phyloP scores from a whole-genome alignment of 2,329 filamentous ascomycete genomes.

The Leptographium flavum region DNA sequence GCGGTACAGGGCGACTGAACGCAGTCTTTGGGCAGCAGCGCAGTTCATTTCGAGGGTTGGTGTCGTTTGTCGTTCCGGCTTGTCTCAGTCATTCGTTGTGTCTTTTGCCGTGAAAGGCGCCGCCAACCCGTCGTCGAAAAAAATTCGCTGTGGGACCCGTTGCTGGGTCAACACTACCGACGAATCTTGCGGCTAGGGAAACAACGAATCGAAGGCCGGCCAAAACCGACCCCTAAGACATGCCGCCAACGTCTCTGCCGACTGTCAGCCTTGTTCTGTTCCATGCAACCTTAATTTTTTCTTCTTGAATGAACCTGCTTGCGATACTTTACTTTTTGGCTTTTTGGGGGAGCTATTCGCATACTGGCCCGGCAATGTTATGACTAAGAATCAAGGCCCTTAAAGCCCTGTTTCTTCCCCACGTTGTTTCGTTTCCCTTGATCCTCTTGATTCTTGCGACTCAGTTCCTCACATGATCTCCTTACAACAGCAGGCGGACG shows the following conservation, averaged over 20 bases:
- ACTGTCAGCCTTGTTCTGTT: neutral
- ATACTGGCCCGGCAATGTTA: conserved; percentile 17
- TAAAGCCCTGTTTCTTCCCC: conserved; percentile 12
- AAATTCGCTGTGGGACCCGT: neutral
- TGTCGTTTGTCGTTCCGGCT: too few species aligned
- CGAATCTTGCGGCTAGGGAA: conserved; percentile 5
- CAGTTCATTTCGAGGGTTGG: neutral
- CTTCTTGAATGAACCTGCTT: neutral
- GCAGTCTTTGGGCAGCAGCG: neutral
- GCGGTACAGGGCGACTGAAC: neutral
- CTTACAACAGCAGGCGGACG: conserved; percentile 25
- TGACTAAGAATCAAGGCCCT: conserved; percentile 19
- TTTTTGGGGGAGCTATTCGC: conserved; percentile 14
- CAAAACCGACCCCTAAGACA: neutral
- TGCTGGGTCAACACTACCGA: conserved; percentile 10
- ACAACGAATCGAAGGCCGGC: conserved; percentile 1
- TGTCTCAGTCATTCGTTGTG: too few species aligned
- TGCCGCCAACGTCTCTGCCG: neutral
- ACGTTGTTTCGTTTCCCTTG: neutral
- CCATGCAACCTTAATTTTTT: neutral
- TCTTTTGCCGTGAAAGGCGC: too few species aligned
- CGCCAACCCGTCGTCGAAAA: too few species aligned
- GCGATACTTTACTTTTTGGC: neutral
- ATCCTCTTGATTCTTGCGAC: conserved; percentile 14
- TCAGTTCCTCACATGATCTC: conserved; percentile 16